phyloP scores from a whole-genome alignment of 2,329 filamentous ascomycete genomes.

The Calycina herbarum region DNA sequence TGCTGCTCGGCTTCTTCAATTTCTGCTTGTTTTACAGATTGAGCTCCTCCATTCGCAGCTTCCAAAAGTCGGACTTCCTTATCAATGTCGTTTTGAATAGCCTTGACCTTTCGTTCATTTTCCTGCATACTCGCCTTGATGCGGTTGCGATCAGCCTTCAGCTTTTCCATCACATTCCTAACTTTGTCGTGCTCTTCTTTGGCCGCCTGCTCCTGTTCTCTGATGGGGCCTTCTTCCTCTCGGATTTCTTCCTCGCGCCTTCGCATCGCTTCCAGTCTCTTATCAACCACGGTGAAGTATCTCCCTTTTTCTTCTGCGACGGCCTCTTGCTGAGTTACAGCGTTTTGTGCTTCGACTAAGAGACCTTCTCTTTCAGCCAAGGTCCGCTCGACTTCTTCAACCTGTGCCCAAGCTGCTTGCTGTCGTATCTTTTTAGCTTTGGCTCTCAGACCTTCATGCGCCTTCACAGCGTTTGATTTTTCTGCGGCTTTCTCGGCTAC shows the following conservation, averaged over 20 bases:
- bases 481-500: slow-evolving; percentile 61
- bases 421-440: slow-evolving; percentile 55
- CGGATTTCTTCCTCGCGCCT: slow-evolving; percentile 24
- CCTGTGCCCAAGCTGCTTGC: slow-evolving; percentile 82
- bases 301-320: slow-evolving; percentile 52
- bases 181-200: slow-evolving; percentile 55
- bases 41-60: slow-evolving; percentile 68
- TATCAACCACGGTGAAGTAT: slow-evolving; percentile 35
- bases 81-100: slow-evolving; percentile 49
- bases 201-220: slow-evolving; percentile 48
- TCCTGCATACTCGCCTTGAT: slow-evolving; percentile 59
- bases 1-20: slow-evolving; percentile 57
- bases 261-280: slow-evolving; percentile 39
- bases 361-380: slow-evolving; percentile 45
- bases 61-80: slow-evolving; percentile 63
- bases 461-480: slow-evolving; percentile 64
- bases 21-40: slow-evolving; percentile 59
- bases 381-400: slow-evolving; percentile 69
- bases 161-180: slow-evolving; percentile 52
- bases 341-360: slow-evolving; percentile 38
- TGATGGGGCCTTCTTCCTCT: slow-evolving; percentile 42
- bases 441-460: slow-evolving; percentile 63
- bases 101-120: slow-evolving; percentile 49
- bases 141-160: slow-evolving; percentile 64
- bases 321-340: slow-evolving; percentile 42